These are phyloP conservation scores for Trichoderma brevicompactum DNA, from an alignment of 2,329 filamentous ascomycete genomes.

Conservation along the genomic window DNA sequence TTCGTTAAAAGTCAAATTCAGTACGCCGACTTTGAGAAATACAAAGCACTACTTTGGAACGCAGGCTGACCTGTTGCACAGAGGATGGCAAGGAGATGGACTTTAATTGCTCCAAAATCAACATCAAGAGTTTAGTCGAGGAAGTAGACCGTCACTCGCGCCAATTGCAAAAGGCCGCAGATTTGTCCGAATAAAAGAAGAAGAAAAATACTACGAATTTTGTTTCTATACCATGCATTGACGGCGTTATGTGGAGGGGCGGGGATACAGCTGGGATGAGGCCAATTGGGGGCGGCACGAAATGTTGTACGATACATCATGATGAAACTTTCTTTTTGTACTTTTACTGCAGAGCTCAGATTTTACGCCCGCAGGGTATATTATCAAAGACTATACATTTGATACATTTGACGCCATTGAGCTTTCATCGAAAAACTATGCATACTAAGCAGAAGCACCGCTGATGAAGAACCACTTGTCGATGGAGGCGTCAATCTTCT, in stretches of 20 bases:
- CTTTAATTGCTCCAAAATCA: constrained; percentile 78
- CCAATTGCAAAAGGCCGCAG: constrained; percentile 78
- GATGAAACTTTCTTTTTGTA: constrained; percentile 39
- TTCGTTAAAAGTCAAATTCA: constrained; percentile 80
- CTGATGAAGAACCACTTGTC: constrained; percentile 99
- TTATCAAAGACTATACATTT: constrained; percentile 23
- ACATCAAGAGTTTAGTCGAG: constrained; percentile 83
- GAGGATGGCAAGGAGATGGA: constrained; percentile 93
- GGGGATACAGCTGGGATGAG: constrained; percentile 29
- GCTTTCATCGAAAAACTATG: constrained; percentile 12
- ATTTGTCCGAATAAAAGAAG: constrained; percentile 60
- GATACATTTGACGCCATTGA: constrained; percentile 16
- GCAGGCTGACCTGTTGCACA: constrained; percentile 45
- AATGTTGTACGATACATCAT: constrained; percentile 31
- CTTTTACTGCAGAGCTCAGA: constrained; percentile 18
- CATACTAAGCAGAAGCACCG: constrained; percentile 78
- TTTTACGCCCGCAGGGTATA: constrained; percentile 29
- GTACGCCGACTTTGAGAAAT: constrained; percentile 52
- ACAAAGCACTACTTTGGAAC: not conserved
- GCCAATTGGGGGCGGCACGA: constrained; percentile 13
- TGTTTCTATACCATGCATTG: constrained; percentile 37
- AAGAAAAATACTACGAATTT: not conserved
- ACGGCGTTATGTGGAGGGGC: constrained; percentile 42
- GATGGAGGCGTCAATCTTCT: constrained; percentile 92
- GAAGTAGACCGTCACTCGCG: constrained; percentile 91